These are phyloP conservation scores for Fusarium odoratissimum DNA, from an alignment of 2,329 filamentous ascomycete genomes.

Conservation along the genomic window DNA sequence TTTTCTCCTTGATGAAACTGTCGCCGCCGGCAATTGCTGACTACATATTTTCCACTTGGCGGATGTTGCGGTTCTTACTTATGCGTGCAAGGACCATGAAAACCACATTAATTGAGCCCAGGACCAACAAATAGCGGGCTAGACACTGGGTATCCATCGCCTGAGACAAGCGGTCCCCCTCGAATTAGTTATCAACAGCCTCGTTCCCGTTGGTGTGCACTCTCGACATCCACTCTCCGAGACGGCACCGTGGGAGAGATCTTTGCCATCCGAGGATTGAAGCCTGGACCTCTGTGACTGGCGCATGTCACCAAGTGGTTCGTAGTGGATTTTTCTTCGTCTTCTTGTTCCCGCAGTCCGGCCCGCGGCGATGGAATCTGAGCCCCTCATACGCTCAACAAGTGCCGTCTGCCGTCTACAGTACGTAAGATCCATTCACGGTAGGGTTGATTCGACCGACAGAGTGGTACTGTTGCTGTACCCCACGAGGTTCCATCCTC, in stretches of 20 bases:
- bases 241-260: conserved; percentile 21
- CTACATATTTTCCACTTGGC: conserved; percentile 18
- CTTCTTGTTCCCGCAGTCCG: conserved; percentile 31
- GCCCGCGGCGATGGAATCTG: conserved; percentile 40
- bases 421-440: conserved; percentile 15
- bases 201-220: conserved; percentile 33
- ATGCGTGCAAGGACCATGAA: conserved; percentile 35
- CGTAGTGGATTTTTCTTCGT: conserved; percentile 35
- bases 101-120: conserved; percentile 33
- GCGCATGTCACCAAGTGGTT: conserved; percentile 40
- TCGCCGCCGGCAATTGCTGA: conserved; percentile 24
- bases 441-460: conserved; percentile 21
- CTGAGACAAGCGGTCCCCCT: conserved; percentile 37
- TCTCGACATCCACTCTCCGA: conserved; percentile 18
- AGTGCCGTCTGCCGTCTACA: conserved; percentile 21
- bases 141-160: conserved; percentile 19
- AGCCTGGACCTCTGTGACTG: conserved; percentile 23
- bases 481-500: conserved; percentile 28
- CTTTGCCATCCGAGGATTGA: conserved; percentile 32
- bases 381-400: conserved; percentile 31
- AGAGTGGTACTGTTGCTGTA: conserved; percentile 16
- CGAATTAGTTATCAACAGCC: conserved; percentile 38
- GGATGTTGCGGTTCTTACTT: conserved; percentile 30
- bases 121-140: conserved; percentile 21
- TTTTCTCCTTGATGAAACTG: conserved; percentile 33